Conservation (phyloP, 83 land plant genomes). For the Larix sibirica region DNA sequence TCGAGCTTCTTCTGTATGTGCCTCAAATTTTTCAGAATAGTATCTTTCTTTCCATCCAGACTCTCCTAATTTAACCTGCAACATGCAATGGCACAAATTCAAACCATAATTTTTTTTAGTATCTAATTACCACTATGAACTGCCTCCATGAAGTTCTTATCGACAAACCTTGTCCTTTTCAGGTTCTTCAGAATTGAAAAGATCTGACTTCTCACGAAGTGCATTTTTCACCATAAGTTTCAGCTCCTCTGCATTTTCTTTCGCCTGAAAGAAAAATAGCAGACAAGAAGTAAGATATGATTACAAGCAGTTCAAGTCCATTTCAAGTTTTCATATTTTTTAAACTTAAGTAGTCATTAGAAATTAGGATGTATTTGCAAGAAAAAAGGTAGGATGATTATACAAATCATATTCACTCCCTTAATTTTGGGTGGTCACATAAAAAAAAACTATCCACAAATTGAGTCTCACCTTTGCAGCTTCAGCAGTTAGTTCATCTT, state of each 20-base stretch:
- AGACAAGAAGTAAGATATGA: not conserved
- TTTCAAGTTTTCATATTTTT: not conserved
- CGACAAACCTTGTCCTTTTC: constrained; percentile 48
- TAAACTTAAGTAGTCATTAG: too few relatives aligned
- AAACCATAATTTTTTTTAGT: not conserved
- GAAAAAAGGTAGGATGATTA: too few relatives aligned
- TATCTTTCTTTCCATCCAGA: constrained; percentile 79
- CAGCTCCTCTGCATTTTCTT: constrained; percentile 44
- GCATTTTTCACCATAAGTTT: constrained; percentile 46
- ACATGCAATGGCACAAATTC: not conserved
- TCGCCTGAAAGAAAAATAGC: too few relatives aligned
- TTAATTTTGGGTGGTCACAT: too few relatives aligned
- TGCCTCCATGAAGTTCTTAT: not conserved
- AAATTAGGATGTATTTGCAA: too few relatives aligned
- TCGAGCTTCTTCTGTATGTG: constrained; percentile 50
- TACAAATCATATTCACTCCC: too few relatives aligned
- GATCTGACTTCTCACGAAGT: constrained; percentile 85
- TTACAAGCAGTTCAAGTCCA: not conserved
- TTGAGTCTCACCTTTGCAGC: not conserved
- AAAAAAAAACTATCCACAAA: too few relatives aligned
- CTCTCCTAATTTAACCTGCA: constrained; percentile 69
- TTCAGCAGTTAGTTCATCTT: constrained; percentile 45
- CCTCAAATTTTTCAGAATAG: constrained; percentile 65
- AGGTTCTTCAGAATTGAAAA: constrained; percentile 46
- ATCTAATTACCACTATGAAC: not conserved